Evolutionary conservation across 2,329 filamentous ascomycete genomes (phyloP), one percentile per base, ranked within the genome.

Genomic region (Calcarisporium arbuscula): DNA sequence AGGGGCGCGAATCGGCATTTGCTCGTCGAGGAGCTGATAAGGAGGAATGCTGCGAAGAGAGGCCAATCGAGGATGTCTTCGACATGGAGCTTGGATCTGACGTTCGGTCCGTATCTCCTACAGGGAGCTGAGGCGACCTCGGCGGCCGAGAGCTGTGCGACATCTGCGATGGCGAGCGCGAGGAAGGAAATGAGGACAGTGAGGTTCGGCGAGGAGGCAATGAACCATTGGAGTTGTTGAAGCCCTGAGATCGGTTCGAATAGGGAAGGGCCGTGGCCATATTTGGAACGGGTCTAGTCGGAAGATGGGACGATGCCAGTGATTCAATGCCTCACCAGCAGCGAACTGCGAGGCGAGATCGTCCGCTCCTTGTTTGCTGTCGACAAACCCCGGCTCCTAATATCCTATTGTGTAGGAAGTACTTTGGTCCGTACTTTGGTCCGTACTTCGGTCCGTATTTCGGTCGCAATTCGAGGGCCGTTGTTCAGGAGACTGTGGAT

Each of bases 131-230:
- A 34, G 75, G 74, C 28, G 74, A 77, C 52, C 65, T 68, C 31
- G 72, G 64, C 28, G 72, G 70, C 39, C 71, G 67, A 40, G 64
- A 71, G 50, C 53, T 55, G 47, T 65, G 65, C 36, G 74, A 77
- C 65, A 77, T 72, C 50, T 74, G 66, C 36, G 74, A 78, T 32
- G 68, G 63, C 30, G 73, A 72, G 38, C 73, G 67, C 32, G 76
- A 74, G 9, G 72, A 70, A 40, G 77, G 73, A 50, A 81, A 77
- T 27, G 78, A 82, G 18, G 77, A 74, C 30, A 82, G 61, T n/a
- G 80, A 83, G 27, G 72, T 68, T 49, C 70, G 61, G 47, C 54
- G 54, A 27, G 52, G 51, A 28, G 49, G 40, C 32, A 49, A 35
- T 21, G 53, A 55, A 42, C 45, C 51, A 51, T 58, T 60, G 41